These are phyloP conservation scores for Pichia sp. DNA, from an alignment of 1,139 yeast genomes.

Conservation along the genomic window DNA sequence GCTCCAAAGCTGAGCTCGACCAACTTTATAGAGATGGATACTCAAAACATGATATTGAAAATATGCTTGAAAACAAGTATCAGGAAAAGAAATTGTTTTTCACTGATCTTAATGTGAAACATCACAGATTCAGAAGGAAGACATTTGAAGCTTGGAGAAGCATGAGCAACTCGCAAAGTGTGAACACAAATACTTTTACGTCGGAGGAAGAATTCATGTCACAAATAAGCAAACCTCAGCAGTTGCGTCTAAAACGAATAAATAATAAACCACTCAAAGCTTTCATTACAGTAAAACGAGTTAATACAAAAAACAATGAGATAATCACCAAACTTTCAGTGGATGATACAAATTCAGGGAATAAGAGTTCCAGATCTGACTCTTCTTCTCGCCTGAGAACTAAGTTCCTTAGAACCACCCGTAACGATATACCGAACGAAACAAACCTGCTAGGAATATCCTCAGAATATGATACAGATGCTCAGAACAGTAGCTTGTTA, in stretches of 20 bases:
- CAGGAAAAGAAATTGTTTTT: slow-evolving; percentile 25
- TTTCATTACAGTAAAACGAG: background rate
- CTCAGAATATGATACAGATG: background rate
- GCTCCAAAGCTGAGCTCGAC: slow-evolving; percentile 27
- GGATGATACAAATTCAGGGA: background rate
- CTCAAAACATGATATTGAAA: slow-evolving; percentile 26
- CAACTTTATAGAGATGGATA: slow-evolving; percentile 19
- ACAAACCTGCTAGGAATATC: background rate
- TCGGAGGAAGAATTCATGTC: slow-evolving; percentile 14
- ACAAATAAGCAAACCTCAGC: slow-evolving; percentile 6
- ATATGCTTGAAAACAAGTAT: slow-evolving; percentile 30
- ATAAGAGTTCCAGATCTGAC: background rate
- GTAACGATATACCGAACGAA: slow-evolving; percentile 1
- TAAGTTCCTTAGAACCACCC: background rate
- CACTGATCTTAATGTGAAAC: slow-evolving; percentile 22
- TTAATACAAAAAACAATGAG: background rate
- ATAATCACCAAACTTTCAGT: background rate
- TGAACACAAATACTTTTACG: slow-evolving; percentile 8
- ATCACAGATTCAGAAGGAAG: slow-evolving; percentile 30
- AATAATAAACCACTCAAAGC: slow-evolving; percentile 9
- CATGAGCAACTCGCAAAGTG: slow-evolving; percentile 10
- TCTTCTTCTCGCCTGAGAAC: background rate
- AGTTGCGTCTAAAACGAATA: slow-evolving; percentile 7
- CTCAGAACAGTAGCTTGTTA: background rate
- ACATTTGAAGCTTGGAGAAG: slow-evolving; percentile 23